These are phyloP conservation scores for Hypoxylon sp. DNA, from an alignment of 2,329 filamentous ascomycete species.

Conservation along the genomic window DNA sequence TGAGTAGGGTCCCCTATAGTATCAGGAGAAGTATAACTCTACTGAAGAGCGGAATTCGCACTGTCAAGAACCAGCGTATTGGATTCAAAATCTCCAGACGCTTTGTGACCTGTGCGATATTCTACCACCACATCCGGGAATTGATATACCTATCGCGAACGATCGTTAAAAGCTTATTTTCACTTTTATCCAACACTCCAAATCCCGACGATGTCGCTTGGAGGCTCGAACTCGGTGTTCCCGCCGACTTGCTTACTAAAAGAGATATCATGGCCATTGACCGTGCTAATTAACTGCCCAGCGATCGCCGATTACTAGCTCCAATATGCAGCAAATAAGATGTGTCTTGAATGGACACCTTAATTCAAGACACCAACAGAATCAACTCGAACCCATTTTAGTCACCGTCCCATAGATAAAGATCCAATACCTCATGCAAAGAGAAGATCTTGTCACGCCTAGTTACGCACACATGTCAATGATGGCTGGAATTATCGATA, in stretches of 20 bases:
- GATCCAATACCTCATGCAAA: neutral
- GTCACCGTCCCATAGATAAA: constrained; percentile 15
- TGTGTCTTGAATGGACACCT: constrained; percentile 28
- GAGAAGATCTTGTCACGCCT: constrained; percentile 9
- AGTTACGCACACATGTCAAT: neutral
- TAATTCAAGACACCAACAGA: constrained; percentile 17
- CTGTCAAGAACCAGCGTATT: constrained; percentile 37
- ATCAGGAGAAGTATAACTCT: constrained; percentile 2
- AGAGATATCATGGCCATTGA: constrained; percentile 12
- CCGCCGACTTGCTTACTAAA: constrained; percentile 40
- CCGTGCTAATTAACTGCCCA: constrained; percentile 26
- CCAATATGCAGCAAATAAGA: constrained; percentile 34
- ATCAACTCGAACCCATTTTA: constrained; percentile 25
- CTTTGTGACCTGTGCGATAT: constrained; percentile 32
- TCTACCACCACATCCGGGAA: constrained; percentile 32
- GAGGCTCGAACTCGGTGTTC: constrained; percentile 23
- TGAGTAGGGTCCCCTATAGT: constrained; percentile 24
- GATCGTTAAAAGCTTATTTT: constrained; percentile 37
- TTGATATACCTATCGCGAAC: constrained; percentile 33
- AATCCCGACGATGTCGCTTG: constrained; percentile 33
- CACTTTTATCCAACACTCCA: constrained; percentile 34
- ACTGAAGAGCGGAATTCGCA: constrained; percentile 22
- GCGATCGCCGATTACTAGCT: constrained; percentile 43
- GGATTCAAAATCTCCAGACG: constrained; percentile 30
- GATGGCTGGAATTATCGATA: neutral